Conservation (phyloP, 495 filamentous ascomycete species). For the Neurospora sublineolata region DNA sequence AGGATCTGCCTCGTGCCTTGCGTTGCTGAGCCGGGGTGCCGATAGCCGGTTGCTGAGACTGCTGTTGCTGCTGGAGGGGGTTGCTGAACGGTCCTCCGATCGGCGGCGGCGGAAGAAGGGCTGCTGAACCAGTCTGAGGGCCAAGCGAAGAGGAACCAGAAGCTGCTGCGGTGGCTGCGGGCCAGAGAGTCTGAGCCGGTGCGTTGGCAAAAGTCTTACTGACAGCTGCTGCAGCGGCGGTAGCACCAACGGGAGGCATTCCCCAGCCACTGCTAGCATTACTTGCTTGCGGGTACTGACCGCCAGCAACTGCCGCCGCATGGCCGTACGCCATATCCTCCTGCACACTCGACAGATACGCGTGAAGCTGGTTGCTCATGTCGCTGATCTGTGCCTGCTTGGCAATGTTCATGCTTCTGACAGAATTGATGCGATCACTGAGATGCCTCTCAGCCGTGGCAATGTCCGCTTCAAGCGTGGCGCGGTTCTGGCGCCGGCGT, state of each 20-base stretch:
- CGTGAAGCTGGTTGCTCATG: conserved; percentile 28
- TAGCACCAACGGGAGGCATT: conserved; percentile 4
- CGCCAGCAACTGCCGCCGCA: conserved; percentile 7
- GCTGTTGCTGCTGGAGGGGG: conserved; percentile 5
- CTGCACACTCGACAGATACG: conserved; percentile 28
- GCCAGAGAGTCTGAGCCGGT: conserved; percentile 16
- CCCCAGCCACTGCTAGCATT: conserved; percentile 5
- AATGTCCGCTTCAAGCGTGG: conserved; percentile 53
- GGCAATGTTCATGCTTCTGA: conserved; percentile 25
- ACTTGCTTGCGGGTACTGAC: not conserved
- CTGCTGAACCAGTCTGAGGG: not conserved
- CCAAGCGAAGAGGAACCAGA: conserved; percentile 2
- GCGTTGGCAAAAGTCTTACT: not conserved
- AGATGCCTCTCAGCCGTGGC: conserved; percentile 41
- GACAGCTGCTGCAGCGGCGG: not conserved
- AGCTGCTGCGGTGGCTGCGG: conserved; percentile 13
- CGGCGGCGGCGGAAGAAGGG: conserved; percentile 11
- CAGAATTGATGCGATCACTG: conserved; percentile 24
- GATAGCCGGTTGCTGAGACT: conserved; percentile 2
- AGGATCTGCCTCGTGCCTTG: conserved; percentile 45
- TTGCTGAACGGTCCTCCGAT: conserved; percentile 12
- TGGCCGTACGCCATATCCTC: conserved; percentile 19
- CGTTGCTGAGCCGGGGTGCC: conserved; percentile 12
- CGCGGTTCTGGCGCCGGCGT: conserved; percentile 57
- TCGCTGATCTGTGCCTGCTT: conserved; percentile 31